A percentile compares a stretch with the other conserved stretches of the same genome.
phyloP scores from a whole-genome alignment of 2,329 filamentous ascomycete species.

The Aspergillus eucalypticola region DNA sequence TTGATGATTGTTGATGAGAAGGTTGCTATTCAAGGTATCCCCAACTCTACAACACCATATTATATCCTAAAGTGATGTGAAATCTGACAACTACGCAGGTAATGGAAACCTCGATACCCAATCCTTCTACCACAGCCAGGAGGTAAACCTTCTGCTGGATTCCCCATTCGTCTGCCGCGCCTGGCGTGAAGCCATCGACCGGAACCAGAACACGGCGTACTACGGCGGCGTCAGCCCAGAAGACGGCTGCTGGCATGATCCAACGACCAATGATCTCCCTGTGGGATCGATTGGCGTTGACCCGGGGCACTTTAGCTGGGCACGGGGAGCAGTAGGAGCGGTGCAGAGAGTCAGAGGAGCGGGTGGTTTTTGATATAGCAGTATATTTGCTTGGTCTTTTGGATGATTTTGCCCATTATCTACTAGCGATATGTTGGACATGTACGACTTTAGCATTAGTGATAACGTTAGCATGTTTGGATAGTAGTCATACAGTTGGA shows the following conservation, averaged over 20 bases:
- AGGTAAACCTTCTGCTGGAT: conserved; percentile 76
- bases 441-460: not conserved
- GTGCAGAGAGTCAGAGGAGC: conserved; percentile 59
- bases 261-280: conserved; percentile 47
- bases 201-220: conserved; percentile 66
- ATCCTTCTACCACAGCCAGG: conserved; percentile 75
- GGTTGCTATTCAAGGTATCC: conserved; percentile 64
- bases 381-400: not conserved
- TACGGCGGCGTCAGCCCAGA: conserved; percentile 57
- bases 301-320: conserved; percentile 59
- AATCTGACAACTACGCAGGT: conserved; percentile 35
- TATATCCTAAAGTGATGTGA: not conserved
- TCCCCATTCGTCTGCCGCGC: conserved; percentile 59
- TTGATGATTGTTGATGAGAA: conserved; percentile 70
- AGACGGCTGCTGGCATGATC: conserved; percentile 66
- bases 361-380: conserved; percentile 51
- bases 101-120: conserved; percentile 82
- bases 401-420: not conserved
- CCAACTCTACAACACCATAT: not conserved
- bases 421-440: not conserved
- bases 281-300: conserved; percentile 55
- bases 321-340: conserved; percentile 59
- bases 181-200: conserved; percentile 63
- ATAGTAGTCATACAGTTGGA: not conserved
- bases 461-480: not conserved